Percentiles rank a stretch among this genome's conserved stretches.
Evolutionary conservation across 2,329 filamentous ascomycete genomes (phyloP).

Genomic region (Cadophora sp.): DNA sequence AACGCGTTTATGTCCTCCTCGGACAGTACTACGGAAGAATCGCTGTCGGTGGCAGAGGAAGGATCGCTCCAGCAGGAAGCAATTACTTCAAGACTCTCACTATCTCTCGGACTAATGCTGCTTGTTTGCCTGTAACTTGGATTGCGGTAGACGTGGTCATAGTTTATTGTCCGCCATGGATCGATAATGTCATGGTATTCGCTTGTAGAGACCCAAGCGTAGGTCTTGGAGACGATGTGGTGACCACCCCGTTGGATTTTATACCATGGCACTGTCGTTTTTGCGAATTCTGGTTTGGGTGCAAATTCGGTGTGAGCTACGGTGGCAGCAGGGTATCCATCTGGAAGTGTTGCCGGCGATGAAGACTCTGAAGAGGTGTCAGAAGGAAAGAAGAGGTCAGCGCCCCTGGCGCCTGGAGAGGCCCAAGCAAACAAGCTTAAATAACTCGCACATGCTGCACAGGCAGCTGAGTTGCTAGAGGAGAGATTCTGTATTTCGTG

Average conservation of each 20-base stretch:
- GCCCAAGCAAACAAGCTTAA: constrained; percentile 43
- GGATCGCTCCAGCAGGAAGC: constrained; percentile 8
- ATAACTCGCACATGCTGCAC: constrained; percentile 38
- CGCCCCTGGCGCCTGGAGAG: constrained; percentile 10
- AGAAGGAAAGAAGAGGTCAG: constrained; percentile 41
- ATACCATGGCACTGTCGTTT: constrained; percentile 31
- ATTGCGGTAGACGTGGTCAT: background rate
- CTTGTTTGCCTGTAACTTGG: background rate
- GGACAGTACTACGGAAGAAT: background rate
- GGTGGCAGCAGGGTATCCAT: too few relatives aligned
- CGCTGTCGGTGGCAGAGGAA: background rate
- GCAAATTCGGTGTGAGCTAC: too few relatives aligned
- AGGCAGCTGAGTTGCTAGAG: constrained; percentile 41
- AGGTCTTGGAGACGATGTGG: background rate
- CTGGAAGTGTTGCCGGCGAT: background rate
- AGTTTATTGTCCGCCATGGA: background rate
- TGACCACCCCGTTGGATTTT: constrained; percentile 39
- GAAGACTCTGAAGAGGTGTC: constrained; percentile 13
- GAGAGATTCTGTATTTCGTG: constrained; percentile 52
- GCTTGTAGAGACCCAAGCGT: background rate
- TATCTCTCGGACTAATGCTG: background rate
- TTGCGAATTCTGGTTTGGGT: too few relatives aligned
- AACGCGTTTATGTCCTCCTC: constrained; percentile 19
- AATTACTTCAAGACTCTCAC: constrained; percentile 6
- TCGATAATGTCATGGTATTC: background rate